phyloP scores from a whole-genome alignment of 352 stramenopile genomes.

The Globisporangium rhizosaccharum region DNA sequence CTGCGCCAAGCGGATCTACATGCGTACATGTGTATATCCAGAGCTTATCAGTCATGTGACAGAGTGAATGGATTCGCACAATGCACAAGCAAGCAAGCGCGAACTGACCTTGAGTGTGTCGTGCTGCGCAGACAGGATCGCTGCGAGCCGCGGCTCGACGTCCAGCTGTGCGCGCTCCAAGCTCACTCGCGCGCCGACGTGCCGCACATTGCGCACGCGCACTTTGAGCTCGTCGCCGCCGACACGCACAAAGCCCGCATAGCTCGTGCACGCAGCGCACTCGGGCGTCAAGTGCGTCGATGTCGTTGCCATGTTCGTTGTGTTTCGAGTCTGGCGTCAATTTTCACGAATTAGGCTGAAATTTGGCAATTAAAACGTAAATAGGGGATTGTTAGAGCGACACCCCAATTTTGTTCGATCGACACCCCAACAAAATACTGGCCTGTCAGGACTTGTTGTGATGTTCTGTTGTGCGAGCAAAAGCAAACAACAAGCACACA shows the following conservation, averaged over 20 bases:
- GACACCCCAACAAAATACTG: too few relatives aligned
- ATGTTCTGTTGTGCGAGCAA: too few relatives aligned
- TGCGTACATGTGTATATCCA: background rate
- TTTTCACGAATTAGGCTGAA: too few relatives aligned
- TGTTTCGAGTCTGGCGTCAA: too few relatives aligned
- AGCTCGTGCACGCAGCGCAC: constrained; percentile 30
- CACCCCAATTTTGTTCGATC: too few relatives aligned
- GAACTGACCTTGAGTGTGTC: constrained; percentile 40
- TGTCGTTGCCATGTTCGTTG: background rate
- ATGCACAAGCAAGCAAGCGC: background rate
- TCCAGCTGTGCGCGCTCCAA: constrained; percentile 42
- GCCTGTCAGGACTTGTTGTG: too few relatives aligned
- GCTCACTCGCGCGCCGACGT: constrained; percentile 15
- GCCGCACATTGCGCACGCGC: constrained; percentile 31
- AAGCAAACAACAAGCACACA: too few relatives aligned
- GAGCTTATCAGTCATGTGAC: background rate
- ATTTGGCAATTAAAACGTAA: too few relatives aligned
- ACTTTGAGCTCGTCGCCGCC: constrained; percentile 43
- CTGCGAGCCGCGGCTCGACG: constrained; percentile 46
- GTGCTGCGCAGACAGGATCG: constrained; percentile 32
- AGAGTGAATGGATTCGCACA: too few relatives aligned
- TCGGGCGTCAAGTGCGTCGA: constrained; percentile 33
- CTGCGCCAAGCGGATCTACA: constrained; percentile 40
- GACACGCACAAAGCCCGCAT: constrained; percentile 53
- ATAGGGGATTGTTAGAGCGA: too few relatives aligned